phyloP scores from a whole-genome alignment of 2,329 filamentous ascomycete species.

The Apiospora kogelbergensis region DNA sequence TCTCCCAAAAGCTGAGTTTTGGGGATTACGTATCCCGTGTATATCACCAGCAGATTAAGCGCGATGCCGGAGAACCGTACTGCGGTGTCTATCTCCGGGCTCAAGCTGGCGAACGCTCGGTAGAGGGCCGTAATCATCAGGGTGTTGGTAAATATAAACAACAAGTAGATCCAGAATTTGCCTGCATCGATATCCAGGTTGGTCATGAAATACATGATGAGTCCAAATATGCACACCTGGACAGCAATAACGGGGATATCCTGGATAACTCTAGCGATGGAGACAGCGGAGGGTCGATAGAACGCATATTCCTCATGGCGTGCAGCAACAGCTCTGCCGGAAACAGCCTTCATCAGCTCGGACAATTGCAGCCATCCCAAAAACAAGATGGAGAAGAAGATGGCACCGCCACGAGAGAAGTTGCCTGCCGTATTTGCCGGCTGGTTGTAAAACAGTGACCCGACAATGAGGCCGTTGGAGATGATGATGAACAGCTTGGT shows the following conservation, averaged over 20 bases:
- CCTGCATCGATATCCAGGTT: constrained; percentile 65
- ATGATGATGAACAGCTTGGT: constrained; percentile 81
- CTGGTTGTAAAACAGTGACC: constrained; percentile 75
- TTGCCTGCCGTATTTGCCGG: constrained; percentile 59
- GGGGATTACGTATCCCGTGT: constrained; percentile 65
- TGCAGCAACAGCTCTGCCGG: constrained; percentile 61
- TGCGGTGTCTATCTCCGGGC: constrained; percentile 55
- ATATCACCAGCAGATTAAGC: constrained; percentile 64
- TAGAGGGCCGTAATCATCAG: constrained; percentile 31
- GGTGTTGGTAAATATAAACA: constrained; percentile 48
- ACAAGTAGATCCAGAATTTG: constrained; percentile 65
- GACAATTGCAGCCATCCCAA: constrained; percentile 68
- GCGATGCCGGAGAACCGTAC: constrained; percentile 56
- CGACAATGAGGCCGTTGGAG: constrained; percentile 71
- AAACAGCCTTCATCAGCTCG: constrained; percentile 76
- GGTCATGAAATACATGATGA: constrained; percentile 77
- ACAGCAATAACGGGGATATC: constrained; percentile 63
- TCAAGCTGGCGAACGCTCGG: constrained; percentile 32
- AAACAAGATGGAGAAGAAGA: constrained; percentile 56
- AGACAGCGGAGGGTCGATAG: constrained; percentile 56
- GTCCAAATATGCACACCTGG: constrained; percentile 67
- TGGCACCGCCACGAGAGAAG: constrained; percentile 51
- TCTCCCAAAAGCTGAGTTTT: constrained; percentile 53
- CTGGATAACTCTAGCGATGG: constrained; percentile 54
- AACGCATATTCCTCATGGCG: constrained; percentile 50